Evolutionary conservation across 805 yeast genomes (phyloP), one percentile per base, ranked within the genome.

Genomic region (Yamadazyma insecticola): DNA sequence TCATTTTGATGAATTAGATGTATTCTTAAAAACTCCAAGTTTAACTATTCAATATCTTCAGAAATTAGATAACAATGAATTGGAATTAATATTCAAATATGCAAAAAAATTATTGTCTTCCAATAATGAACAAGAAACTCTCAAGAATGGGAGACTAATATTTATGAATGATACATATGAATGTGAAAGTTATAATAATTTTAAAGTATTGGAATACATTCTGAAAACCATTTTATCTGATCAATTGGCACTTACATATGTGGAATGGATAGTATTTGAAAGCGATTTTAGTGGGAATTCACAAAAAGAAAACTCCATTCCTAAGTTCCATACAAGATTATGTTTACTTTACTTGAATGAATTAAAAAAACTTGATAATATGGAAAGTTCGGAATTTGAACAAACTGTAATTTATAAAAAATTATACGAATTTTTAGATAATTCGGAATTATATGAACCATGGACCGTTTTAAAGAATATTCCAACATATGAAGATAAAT

Each of bases 121-220:
- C 20, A 32, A 44, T 11, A 31, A 35, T 1, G 35, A 47, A 5
- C n/a, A n/a, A n/a, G 26, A 37, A n/a, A 58, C 63, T 30, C 45
- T 50, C 8, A 36, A 37, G 16, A 55, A 63, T 47, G 72, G 72
- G 21, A 44, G 52, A 33, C 38, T 59, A 13, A 63, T 90, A 0
- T 88, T 88, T 42, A 66, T 85, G 68, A 76, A 73, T 35, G 81
- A 80, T 31, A 63, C 82, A 0, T 67, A 71, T 9, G 76, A 74
- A 40, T 70, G 83, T 36, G 79, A 76, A 36, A 60, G 74, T 10
- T 69, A 80, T 31, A 72, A 83, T 39, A 68, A 70, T 29, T 40
- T 55, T 15, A 58, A 67, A 40, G 77, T 87, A 0, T 58, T 79
- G 28, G 67, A 72, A 1, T 81, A 60, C 46, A 51, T 84, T n/a